Evolutionary conservation across 2,329 filamentous ascomycete species (phyloP).

Genomic region (Cucurbitaria berberidis): DNA sequence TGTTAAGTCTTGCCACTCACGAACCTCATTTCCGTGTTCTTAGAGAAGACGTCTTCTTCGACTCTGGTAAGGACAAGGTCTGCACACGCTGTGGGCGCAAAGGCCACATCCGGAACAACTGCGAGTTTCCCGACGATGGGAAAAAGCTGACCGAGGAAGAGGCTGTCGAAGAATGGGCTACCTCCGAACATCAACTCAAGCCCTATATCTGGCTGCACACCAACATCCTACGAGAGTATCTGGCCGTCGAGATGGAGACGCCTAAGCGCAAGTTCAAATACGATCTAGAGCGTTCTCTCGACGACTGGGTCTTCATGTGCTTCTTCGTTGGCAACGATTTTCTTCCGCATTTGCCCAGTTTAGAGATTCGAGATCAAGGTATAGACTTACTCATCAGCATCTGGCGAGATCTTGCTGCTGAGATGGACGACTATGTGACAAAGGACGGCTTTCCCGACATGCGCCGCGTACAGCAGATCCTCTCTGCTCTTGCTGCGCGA

Average conservation of each 20-base stretch:
- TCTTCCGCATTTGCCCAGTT: conserved; percentile 91
- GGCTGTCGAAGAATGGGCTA: conserved; percentile 57
- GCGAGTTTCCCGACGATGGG: conserved; percentile 59
- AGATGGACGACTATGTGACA: conserved; percentile 95
- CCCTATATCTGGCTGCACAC: conserved; percentile 99
- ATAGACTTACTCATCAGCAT: conserved; percentile 97
- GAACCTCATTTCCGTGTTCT: conserved; percentile 96
- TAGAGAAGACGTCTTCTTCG: conserved; percentile 94
- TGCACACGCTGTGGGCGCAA: conserved; percentile 92
- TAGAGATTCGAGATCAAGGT: conserved; percentile 95
- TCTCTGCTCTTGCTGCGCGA: conserved; percentile 86
- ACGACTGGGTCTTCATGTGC: conserved; percentile 99
- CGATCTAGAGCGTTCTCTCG: conserved; percentile 90
- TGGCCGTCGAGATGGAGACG: conserved; percentile 86
- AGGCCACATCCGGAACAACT: conserved; percentile 87
- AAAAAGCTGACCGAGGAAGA: conserved; percentile 81
- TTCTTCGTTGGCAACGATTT: conserved; percentile 99
- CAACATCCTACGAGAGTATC: conserved; percentile 86
- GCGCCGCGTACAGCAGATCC: conserved; percentile 82
- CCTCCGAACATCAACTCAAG: conserved; percentile 64
- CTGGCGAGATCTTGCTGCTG: conserved; percentile 89
- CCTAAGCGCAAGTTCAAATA: conserved; percentile 84
- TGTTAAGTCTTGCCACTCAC: conserved; percentile 95
- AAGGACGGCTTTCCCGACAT: conserved; percentile 94
- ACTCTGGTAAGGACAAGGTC: conserved; percentile 81